These are phyloP conservation scores for Silene conica DNA, from an alignment of 148 eudicot genomes.

Conservation along the genomic window DNA sequence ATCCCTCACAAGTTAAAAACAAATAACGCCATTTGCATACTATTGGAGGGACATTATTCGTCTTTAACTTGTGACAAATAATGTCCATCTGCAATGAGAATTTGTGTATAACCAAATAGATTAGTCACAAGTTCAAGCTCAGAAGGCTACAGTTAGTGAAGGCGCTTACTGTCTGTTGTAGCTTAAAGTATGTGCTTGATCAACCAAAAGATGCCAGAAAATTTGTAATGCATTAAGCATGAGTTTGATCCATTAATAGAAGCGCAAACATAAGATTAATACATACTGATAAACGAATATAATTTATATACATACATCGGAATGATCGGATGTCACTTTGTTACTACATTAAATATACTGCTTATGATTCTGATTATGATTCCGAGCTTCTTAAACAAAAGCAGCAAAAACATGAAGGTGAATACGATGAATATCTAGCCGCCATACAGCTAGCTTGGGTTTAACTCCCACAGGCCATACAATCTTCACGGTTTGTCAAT, in stretches of 20 bases:
- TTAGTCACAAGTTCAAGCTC: no score
- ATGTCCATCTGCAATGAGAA: no score
- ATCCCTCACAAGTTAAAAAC: no score
- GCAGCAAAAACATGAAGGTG: neutral
- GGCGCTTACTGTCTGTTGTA: no score
- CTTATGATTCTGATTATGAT: neutral
- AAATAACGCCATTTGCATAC: no score
- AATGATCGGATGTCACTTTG: neutral
- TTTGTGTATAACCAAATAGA: no score
- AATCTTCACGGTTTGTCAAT: constrained; percentile 72
- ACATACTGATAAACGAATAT: constrained; percentile 12
- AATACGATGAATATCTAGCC: neutral
- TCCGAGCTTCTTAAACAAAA: neutral
- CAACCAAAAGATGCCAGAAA: no score
- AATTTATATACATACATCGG: constrained; percentile 13
- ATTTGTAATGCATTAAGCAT: neutral
- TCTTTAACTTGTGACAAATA: no score
- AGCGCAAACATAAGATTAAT: constrained; percentile 2
- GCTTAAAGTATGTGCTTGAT: no score
- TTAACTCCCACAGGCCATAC: constrained; percentile 88
- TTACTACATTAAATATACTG: constrained; percentile 1
- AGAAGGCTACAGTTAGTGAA: no score
- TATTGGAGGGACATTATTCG: no score
- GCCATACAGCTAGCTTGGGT: neutral
- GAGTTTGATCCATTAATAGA: neutral